phyloP scores from a whole-genome alignment of 192 early-diverging fungal species.

The Linnemannia exigua region DNA sequence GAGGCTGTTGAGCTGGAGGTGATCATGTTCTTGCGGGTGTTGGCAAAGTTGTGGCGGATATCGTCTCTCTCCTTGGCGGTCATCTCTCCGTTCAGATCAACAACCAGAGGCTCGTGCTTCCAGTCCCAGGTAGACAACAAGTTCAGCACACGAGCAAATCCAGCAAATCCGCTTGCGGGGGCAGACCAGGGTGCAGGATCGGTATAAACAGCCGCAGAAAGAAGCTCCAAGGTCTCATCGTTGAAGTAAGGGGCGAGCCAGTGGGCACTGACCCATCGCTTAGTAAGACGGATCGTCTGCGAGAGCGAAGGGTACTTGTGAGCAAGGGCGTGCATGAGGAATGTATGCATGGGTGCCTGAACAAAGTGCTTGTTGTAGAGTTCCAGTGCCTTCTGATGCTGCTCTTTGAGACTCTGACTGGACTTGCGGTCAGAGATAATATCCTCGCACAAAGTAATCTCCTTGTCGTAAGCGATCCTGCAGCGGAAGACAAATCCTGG shows the following conservation, averaged over 20 bases:
- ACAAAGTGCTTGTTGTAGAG: slow-evolving; percentile 64
- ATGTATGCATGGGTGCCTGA: slow-evolving; percentile 68
- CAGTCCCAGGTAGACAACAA: slow-evolving; percentile 84
- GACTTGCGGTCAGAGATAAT: slow-evolving; percentile 66
- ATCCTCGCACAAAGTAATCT: slow-evolving; percentile 71
- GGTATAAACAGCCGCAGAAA: slow-evolving; percentile 81
- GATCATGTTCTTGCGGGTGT: slow-evolving; percentile 58
- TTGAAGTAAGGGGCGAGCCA: slow-evolving; percentile 78
- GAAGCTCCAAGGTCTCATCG: slow-evolving; percentile 84
- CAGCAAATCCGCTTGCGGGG: slow-evolving; percentile 77
- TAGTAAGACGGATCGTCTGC: slow-evolving; percentile 85
- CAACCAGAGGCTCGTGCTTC: slow-evolving; percentile 81
- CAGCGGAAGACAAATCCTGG: slow-evolving; percentile 87
- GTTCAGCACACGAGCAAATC: slow-evolving; percentile 83
- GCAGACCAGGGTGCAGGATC: slow-evolving; percentile 69
- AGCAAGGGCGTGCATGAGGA: slow-evolving; percentile 81
- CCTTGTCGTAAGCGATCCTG: slow-evolving; percentile 79
- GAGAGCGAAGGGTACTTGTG: slow-evolving; percentile 81
- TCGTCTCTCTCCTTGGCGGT: slow-evolving; percentile 60
- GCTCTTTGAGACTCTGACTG: slow-evolving; percentile 57
- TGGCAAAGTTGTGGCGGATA: slow-evolving; percentile 70
- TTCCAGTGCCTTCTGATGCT: slow-evolving; percentile 65
- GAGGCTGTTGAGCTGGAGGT: slow-evolving; percentile 11
- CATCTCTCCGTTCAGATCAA: slow-evolving; percentile 81
- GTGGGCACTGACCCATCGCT: slow-evolving; percentile 93